Base-by-base conservation (phyloP, 768 basidiomycete genomes). In the Neoboletus magnificus region DNA sequence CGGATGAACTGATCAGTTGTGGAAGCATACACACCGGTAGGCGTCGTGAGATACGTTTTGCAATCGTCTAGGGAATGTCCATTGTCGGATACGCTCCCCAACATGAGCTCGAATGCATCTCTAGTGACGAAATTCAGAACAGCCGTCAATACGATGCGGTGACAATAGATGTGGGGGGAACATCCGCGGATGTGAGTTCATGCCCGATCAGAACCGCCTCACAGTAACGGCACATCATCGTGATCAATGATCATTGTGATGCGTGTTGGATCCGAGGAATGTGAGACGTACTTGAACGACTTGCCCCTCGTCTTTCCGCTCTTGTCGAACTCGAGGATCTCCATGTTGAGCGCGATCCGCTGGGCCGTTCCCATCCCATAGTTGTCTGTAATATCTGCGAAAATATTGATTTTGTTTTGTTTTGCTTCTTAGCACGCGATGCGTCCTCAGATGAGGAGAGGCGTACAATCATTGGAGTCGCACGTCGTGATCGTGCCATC, bases 401-500 rank as follows among this genome's bases (percentile, higher is more conserved):
- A 37, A 27, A 23, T 5, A 20, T 29, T 15, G 33, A 22, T 9
- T 39, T 7, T 35, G 7, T 25, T 22, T 27, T 11, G 13, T 18
- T 18, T 18, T n/a, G n/a, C 12, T 30, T 46, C 41, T 61, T 42
- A 56, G 54, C 41, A 23, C 13, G 22, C 16, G 39, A 22, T 27
- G 3, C 3, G 3, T 22, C 48, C 13, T 47, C 32, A 30, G 33
- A 59, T n/a, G 53, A 27, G 25, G n/a, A 1, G 35, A 10, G 11
- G n/a, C 85, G 58, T 67, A 93, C 89, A 93, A 65, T 97, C 94
- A 71, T 98, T 98, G 8, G 91, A 93, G 69, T 98, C 94, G 65
- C 82, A 83, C 39, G 82, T 93, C 4, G 94, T 96, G 74, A 98
- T 96, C 15, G 94, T 98, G 64, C 90, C 90, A 75, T 93, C 90